Evolutionary conservation across 768 basidiomycete genomes (phyloP).

Genomic region (Tulasnella sp.): DNA sequence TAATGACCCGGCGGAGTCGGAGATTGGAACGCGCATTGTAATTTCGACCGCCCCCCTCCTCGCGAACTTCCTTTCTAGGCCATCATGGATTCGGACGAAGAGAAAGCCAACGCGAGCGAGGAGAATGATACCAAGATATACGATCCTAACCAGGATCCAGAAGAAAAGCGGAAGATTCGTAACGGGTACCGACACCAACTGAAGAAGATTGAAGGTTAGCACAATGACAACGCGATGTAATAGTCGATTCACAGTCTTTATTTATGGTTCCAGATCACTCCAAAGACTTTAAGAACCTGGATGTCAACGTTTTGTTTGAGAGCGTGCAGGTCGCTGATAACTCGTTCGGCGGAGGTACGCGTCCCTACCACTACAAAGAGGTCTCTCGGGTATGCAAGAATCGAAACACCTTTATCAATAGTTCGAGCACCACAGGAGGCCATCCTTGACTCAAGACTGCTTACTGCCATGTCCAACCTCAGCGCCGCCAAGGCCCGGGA

Average conservation of each 20-base stretch:
- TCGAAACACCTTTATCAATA: slow-evolving; percentile 21
- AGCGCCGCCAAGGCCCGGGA: slow-evolving; percentile 80
- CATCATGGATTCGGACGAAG: too few species aligned
- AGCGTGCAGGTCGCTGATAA: slow-evolving; percentile 19
- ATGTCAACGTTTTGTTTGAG: slow-evolving; percentile 15
- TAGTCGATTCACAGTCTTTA: slow-evolving; percentile 30
- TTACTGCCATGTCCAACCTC: slow-evolving; percentile 64
- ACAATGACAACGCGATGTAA: slow-evolving; percentile 44
- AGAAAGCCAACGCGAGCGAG: too few species aligned
- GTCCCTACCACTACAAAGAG: neutral
- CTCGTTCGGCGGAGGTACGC: slow-evolving; percentile 21
- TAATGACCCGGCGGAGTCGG: too few species aligned
- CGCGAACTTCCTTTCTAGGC: too few species aligned
- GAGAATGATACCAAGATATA: too few species aligned
- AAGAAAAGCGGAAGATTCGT: slow-evolving; percentile 61
- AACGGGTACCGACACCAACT: slow-evolving; percentile 59
- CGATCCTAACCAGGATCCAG: slow-evolving; percentile 76
- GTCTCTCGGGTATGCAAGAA: too few species aligned
- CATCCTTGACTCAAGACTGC: slow-evolving; percentile 72
- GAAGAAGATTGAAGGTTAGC: slow-evolving; percentile 50
- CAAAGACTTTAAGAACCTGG: slow-evolving; percentile 16
- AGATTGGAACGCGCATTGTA: too few species aligned
- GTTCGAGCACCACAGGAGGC: slow-evolving; percentile 80
- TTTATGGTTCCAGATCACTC: neutral
- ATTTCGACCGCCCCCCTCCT: too few species aligned